Conservation (phyloP, 2,329 filamentous ascomycete species). For the Thermothelomyces thermophilus region DNA sequence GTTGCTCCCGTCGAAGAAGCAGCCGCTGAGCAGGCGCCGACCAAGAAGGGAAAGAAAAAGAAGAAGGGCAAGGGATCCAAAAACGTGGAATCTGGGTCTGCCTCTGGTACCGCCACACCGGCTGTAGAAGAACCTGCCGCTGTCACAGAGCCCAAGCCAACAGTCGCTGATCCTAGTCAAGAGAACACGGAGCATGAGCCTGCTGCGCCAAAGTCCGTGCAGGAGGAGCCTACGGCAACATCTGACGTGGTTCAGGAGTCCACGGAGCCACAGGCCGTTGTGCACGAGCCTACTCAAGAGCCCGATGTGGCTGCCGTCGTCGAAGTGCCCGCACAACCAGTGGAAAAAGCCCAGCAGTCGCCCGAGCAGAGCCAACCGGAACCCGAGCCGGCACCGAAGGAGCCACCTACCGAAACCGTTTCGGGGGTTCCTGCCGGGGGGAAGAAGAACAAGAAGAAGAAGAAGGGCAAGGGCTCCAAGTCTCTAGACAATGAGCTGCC, state of each 20-base stretch:
- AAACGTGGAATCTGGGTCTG: slow-evolving; percentile 1
- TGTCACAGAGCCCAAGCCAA: background rate
- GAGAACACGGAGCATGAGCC: background rate
- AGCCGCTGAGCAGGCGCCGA: background rate
- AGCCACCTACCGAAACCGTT: slow-evolving; percentile 14
- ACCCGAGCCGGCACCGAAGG: background rate
- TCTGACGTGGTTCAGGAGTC: background rate
- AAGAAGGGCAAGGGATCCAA: slow-evolving; percentile 26
- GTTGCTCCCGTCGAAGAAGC: background rate
- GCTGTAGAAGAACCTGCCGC: background rate
- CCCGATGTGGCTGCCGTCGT: background rate
- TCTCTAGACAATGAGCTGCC: background rate
- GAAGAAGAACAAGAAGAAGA: slow-evolving; percentile 32
- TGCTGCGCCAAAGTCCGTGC: background rate
- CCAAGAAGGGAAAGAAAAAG: slow-evolving; percentile 33
- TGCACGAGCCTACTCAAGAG: background rate
- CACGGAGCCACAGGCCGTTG: background rate
- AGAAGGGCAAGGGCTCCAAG: slow-evolving; percentile 21
- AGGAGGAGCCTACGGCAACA: background rate
- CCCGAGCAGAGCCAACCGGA: background rate
- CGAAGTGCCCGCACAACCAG: background rate
- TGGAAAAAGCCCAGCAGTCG: background rate
- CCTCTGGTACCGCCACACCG: background rate
- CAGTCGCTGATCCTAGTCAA: background rate
- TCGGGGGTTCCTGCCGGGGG: slow-evolving; percentile 18